Percentiles rank a stretch among this genome's conserved stretches.
These are phyloP conservation scores for Ramalina peruviana DNA, from an alignment of 495 filamentous ascomycete species.

Conservation along the genomic window DNA sequence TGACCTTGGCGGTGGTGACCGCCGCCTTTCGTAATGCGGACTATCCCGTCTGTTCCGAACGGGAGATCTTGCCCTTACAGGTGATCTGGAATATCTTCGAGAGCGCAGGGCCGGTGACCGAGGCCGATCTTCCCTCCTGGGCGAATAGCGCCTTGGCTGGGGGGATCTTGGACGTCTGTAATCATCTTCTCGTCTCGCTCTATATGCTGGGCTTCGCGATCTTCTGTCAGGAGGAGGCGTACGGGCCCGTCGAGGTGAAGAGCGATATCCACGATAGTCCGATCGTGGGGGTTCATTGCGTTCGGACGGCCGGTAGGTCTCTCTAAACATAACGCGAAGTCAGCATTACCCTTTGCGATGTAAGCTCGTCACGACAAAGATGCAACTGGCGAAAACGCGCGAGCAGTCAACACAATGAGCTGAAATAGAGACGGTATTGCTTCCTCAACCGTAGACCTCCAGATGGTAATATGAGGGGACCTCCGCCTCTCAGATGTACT, in stretches of 20 bases:
- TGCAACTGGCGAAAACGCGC: no score
- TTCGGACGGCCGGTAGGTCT: conserved; percentile 38
- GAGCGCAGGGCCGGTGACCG: conserved; percentile 26
- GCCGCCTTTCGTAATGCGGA: conserved; percentile 13
- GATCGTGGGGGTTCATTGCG: conserved; percentile 25
- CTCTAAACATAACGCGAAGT: conserved; percentile 2
- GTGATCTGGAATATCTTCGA: conserved; percentile 32
- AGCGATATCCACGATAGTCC: conserved; percentile 24
- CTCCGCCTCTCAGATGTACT: no score
- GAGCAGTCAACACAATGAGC: no score
- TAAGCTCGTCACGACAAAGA: no score
- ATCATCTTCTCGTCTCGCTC: conserved; percentile 23
- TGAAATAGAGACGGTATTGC: no score
- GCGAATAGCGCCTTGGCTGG: conserved; percentile 30
- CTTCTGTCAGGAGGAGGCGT: conserved; percentile 25
- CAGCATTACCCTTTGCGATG: no score
- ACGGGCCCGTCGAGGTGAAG: conserved; percentile 20
- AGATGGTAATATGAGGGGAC: no score
- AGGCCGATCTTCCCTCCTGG: conserved; percentile 31
- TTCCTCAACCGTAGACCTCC: no score
- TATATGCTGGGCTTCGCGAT: conserved; percentile 32
- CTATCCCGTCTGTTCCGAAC: conserved; percentile 23
- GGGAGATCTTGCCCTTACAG: conserved; percentile 24
- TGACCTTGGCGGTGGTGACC: conserved; percentile 22
- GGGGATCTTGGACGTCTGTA: conserved; percentile 30